Base-by-base conservation (phyloP, 2,329 filamentous ascomycete species). In the Gaeumannomyces tritici region DNA sequence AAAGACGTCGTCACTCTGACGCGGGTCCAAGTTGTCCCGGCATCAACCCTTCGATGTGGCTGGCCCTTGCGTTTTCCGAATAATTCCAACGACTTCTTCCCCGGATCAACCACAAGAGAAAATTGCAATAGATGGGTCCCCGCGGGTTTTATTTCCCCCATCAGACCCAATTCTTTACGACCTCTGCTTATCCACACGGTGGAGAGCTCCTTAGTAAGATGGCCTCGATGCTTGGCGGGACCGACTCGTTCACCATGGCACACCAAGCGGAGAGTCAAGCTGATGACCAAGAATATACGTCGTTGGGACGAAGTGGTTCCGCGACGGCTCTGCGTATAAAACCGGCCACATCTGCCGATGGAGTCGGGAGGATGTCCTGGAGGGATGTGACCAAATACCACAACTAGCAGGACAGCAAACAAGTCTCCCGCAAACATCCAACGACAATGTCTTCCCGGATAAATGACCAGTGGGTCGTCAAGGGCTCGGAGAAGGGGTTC, bases 391-490 rank as follows among this genome's bases (percentile, higher is more conserved):
- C 35, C 15, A 15, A 42, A 18, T 15, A n/a, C 31, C 12, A 42
- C 35, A 15, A 3, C 42, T 15, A 47, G 42, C 42, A 47, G 8
- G 7, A 51, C 21, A n/a, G 2, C 42, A 51, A 18, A 1, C 18
- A n/a, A n/a, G 7, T 51, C 42, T 9, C 21, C 42, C 42, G 33
- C 33, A 18, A 18, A 18, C 33, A 35, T 35, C 33, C 15, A 5
- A 15, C 33, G 42, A 51, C n/a, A 51, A 60, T 60, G 59, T 33
- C 60, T 18, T 57, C 60, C 1, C 26, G 26, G 58, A 85, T 79
- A 0, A 82, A 79, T 65, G 79, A 79, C 73, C 77, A 82, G 71
- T 89, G 86, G 86, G 76, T 72, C 35, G 71, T 89, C 56, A 73
- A 75, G 42, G 79, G 79, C 66, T 75, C 66, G 2, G 72, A 79